Base-by-base conservation (phyloP, 192 early-diverging fungal species). In the Obelidium mucronatum region DNA sequence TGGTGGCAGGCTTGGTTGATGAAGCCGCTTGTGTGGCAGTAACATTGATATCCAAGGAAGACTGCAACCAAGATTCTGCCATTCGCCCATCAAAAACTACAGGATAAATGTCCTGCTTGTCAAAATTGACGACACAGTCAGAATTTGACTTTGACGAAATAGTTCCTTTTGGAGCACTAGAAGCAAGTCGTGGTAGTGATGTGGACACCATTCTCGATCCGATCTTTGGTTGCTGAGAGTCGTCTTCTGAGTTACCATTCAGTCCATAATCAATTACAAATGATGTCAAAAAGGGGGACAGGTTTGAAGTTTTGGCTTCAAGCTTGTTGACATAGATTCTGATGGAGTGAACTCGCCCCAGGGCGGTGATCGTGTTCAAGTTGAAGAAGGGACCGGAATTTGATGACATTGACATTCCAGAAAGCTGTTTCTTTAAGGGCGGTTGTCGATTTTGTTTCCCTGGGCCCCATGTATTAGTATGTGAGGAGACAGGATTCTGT, bases 331-430 rank as follows among this genome's bases (percentile, higher is more conserved):
- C 42, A 37, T 77, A 70, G 19, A 81, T 28, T 39, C 61, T 28
- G 24, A 81, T 56, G 5, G 65, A 74, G 37, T 78, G 58, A 13
- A 78, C 80, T 2, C 80, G 69, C 24, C 80, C 76, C 24, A 81
- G 70, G 4, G 65, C 63, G 33, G 80, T 81, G 36, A 80, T 58
- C 13, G 44, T 63, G 24, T 73, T 75, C 8, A 73, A 28, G 51
- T 24, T 59, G 67, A 37, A 60, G 42, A 67, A 58, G 31, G 62
- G 52, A n/a, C n/a, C 64, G 52, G 63, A 63, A 24, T 61, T 52
- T 17, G 77, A 58, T 11, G 55, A 8, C 8, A 26, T 58, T 31
- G 55, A 8, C 26, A 24, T 51, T 8, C 11, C 48, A 51, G 48
- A n/a, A 6, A 48, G 44, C 44, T 48, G 44, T 48, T 6, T 48